A percentile compares a stretch with the other conserved stretches of the same genome.
Evolutionary conservation across 1,284 basidiomycete genomes (phyloP).

Genomic region (Afroboletus lepidellus): DNA sequence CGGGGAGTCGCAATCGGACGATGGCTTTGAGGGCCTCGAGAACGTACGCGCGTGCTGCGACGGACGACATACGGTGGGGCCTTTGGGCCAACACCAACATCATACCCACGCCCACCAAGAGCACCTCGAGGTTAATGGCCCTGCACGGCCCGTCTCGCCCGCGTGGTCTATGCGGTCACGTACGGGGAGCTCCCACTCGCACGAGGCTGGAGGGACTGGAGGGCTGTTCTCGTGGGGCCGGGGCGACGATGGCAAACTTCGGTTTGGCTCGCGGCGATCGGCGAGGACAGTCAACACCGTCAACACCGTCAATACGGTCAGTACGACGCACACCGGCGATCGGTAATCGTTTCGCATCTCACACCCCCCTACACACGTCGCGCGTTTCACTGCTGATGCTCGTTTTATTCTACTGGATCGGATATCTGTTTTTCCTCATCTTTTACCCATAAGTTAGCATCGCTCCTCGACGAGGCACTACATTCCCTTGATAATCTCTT

Average conservation of each 20-base stretch:
- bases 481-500: conserved; percentile 32
- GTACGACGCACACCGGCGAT: conserved; percentile 21
- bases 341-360: conserved; percentile 16
- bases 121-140: conserved; percentile 48
- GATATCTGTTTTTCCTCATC: neutral
- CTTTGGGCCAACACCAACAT: conserved; percentile 55
- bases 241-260: conserved; percentile 53
- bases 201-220: conserved; percentile 52
- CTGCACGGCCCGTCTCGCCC: conserved; percentile 65
- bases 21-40: conserved; percentile 90
- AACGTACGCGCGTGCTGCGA: conserved; percentile 95
- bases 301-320: conserved; percentile 34
- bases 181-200: conserved; percentile 65
- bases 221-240: conserved; percentile 66
- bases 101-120: conserved; percentile 55
- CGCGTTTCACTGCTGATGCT: conserved; percentile 6
- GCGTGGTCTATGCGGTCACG: conserved; percentile 81
- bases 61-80: conserved; percentile 82
- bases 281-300: conserved; percentile 45
- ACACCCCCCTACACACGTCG: neutral
- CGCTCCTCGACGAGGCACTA: conserved; percentile 26
- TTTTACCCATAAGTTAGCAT: conserved; percentile 11
- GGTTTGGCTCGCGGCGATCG: conserved; percentile 70
- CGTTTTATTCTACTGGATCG: conserved; percentile 3
- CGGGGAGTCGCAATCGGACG: conserved; percentile 72